These are phyloP conservation scores for Polychaeton citri DNA, from an alignment of 2,329 filamentous ascomycete species.

Conservation along the genomic window DNA sequence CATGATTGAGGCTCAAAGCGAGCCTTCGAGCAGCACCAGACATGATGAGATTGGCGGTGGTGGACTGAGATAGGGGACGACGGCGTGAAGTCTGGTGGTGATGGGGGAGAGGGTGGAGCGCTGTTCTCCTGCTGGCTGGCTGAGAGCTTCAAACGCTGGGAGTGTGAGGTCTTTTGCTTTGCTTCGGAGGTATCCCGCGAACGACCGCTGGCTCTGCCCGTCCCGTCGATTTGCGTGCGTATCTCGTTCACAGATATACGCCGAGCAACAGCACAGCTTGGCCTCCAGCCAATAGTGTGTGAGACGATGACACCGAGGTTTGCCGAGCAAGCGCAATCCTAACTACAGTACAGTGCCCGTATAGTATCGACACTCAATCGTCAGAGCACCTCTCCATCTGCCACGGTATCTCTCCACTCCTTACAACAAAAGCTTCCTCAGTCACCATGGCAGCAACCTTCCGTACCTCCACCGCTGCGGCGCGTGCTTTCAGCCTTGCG, in stretches of 20 bases:
- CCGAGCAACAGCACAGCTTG: neutral
- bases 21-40: constrained; percentile 93
- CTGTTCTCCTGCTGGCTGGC: neutral
- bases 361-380: too few species aligned
- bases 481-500: constrained; percentile 25
- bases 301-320: neutral
- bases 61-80: constrained; percentile 3
- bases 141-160: neutral
- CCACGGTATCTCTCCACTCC: neutral
- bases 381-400: neutral
- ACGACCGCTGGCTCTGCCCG: neutral
- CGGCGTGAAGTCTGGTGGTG: too few species aligned
- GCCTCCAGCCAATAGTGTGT: neutral
- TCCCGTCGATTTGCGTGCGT: neutral
- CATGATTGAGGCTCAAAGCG: constrained; percentile 84
- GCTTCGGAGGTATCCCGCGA: neutral
- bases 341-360: too few species aligned
- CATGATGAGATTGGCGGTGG: constrained; percentile 25
- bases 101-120: constrained; percentile 8
- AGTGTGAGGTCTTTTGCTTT: constrained; percentile 1
- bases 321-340: too few species aligned
- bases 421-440: neutral
- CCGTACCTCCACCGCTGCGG: constrained; percentile 16
- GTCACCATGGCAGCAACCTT: neutral
- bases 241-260: neutral